Base-by-base conservation (phyloP, 208 protist species). In the Leishmania guyanensis region DNA sequence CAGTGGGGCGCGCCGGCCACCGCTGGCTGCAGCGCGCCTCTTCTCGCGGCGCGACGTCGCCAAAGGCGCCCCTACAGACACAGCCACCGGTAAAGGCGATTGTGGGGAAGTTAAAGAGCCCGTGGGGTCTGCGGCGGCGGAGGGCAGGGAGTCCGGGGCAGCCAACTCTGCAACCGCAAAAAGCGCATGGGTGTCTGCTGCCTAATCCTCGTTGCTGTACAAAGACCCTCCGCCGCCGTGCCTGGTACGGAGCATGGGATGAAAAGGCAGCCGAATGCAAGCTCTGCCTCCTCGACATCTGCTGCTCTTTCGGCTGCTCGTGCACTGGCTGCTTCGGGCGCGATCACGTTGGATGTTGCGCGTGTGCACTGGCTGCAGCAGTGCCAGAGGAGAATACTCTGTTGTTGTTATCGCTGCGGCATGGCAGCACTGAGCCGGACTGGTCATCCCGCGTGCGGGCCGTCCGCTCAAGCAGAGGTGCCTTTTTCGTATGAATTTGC, bases 21-120 rank as follows among this genome's bases (percentile, higher is more conserved):
- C 80, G 64, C n/a, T 84, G 75, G 29, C 77, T 66, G 75, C 66
- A 5, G 46, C 75, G 14, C 75, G 75, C 48, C 50, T 50, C 20
- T 33, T 79, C 58, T 51, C 75, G 5, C 74, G 75, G 48, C 75
- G 56, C 39, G 51, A 26, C n/a, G 26, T 10, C 12, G 46, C 26
- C 46, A 74, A 20, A 4, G 9, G 46, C 46, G 22, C 48, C 46
- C n/a, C 50, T 46, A 26, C 71, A 10, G 51, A 29, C 50, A 76
- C 3, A 46, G 33, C n/a, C 12, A 58, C 14, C 50, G 29, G 39
- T 50, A 9, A 73, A 50, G 43, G 46, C 43, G 10, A 20, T 33
- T 48, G 39, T 51, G 26, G 3, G 22, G 46, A 73, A 53, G 68
- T 17, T 33, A 9, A n/a, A 73, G 26, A 46, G 43, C 43, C 46